These are phyloP conservation scores for Puya raimondii DNA, from an alignment of 176 grass and related monocot genomes.

Conservation along the genomic window DNA sequence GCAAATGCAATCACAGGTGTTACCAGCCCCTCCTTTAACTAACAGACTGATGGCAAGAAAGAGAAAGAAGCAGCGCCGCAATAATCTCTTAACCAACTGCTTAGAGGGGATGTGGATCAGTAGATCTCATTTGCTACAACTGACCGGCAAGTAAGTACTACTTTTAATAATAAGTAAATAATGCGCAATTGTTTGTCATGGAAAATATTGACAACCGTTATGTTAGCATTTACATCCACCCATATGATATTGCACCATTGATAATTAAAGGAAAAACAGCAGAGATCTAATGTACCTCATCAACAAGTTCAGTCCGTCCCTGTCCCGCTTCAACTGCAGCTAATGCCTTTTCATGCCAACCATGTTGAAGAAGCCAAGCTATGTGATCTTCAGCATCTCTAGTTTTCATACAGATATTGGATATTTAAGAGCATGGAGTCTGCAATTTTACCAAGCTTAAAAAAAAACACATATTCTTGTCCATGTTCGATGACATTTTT, in stretches of 20 bases:
- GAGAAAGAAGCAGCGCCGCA: too few relatives aligned
- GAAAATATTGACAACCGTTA: background rate
- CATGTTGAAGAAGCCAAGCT: conserved; percentile 97
- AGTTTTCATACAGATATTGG: conserved; percentile 31
- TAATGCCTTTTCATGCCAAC: conserved; percentile 95
- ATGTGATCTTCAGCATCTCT: conserved; percentile 99
- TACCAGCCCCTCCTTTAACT: too few relatives aligned
- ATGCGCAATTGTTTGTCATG: too few relatives aligned
- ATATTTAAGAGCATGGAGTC: conserved; percentile 22
- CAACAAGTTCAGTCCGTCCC: conserved; percentile 76
- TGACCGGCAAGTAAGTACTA: too few relatives aligned
- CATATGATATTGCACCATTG: background rate
- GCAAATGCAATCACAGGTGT: too few relatives aligned
- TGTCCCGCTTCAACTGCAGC: conserved; percentile 86
- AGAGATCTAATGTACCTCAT: conserved; percentile 54
- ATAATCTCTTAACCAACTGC: too few relatives aligned
- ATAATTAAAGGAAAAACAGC: background rate
- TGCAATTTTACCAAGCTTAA: conserved; percentile 6
- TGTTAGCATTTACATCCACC: background rate
- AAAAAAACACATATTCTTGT: background rate
- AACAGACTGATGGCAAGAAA: too few relatives aligned
- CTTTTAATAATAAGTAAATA: too few relatives aligned
- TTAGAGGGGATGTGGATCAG: too few relatives aligned
- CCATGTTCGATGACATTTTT: background rate
- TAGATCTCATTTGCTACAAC: too few relatives aligned